Base-by-base conservation (phyloP, 2,329 filamentous ascomycete genomes). In the Colletotrichum orbiculare region DNA sequence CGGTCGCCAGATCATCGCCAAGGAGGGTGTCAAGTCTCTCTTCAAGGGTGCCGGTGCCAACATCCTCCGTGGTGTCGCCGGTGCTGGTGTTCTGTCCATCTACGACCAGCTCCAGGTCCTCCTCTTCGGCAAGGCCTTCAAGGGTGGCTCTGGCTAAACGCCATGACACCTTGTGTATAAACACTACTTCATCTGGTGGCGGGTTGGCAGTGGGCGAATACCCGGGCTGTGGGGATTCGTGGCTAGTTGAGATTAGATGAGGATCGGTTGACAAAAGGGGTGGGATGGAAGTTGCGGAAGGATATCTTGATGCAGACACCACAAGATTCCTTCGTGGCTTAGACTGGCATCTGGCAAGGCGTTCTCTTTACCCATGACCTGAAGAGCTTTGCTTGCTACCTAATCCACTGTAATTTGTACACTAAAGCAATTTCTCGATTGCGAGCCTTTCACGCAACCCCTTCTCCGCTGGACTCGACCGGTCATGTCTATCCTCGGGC, bases 21-120 rank as follows among this genome's bases (percentile, higher is more conserved):
- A 92, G 86, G 96, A 98, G 89, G 96, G 96, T 89, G 86, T 96
- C 85, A 92, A 89, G 87, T 99, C 96, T 78, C 95, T 99, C 85
- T 99, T 99, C 94, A 99, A 99, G 93, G 96, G 96, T 94, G 96
- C 96, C 82, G 96, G 96, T 93, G 96, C 96, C 90, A 99, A 99
- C 93, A 99, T 99, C 81, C 96, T 99, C 87, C 96, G 96, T 97
- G 96, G 96, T 97, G 96, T 99, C 81, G 96, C 96, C 81, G 96
- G 96, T 93, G 96, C 96, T 87, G 96, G 96, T 99, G 96, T 99
- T 82, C 89, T 99, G 82, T 99, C 96, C 84, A 97, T 99, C 93
- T 99, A 99, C 87, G 96, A 99, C 84, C 95, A 98, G 90, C 93
- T 93, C 83, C 96, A 99, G 92, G 90, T 99, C 82, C 85, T 99